phyloP scores from a whole-genome alignment of 306 rosid genomes.

The Erythrophleum fordii region DNA sequence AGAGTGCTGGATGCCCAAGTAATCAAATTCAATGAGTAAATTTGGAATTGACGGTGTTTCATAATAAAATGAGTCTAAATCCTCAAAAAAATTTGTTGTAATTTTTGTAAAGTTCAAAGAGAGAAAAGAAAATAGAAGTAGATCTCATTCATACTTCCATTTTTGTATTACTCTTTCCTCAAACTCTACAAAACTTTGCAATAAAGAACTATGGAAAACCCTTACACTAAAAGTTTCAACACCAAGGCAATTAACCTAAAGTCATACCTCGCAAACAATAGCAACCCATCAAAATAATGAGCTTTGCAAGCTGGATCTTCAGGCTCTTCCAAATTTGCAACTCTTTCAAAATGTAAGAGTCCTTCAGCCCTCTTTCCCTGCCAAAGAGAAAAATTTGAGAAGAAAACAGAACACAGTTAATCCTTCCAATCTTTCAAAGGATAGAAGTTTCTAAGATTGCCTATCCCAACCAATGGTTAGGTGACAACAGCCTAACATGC shows the following conservation, averaged over 20 bases:
- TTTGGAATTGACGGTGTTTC: not conserved
- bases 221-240: constrained; percentile 17
- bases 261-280: constrained; percentile 73
- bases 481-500: constrained; percentile 1
- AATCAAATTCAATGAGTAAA: constrained; percentile 30
- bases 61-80: too few relatives aligned
- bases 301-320: constrained; percentile 72
- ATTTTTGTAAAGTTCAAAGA: too few relatives aligned
- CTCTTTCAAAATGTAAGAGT: constrained; percentile 71
- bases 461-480: constrained; percentile 9
- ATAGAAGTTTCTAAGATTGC: constrained; percentile 11
- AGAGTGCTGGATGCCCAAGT: constrained; percentile 63
- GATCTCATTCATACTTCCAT: too few relatives aligned
- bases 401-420: constrained; percentile 15
- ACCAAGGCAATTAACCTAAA: not conserved
- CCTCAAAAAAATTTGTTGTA: too few relatives aligned
- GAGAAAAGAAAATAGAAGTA: too few relatives aligned
- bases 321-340: constrained; percentile 79
- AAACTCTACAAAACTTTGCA: too few relatives aligned
- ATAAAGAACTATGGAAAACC: too few relatives aligned
- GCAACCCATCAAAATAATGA: constrained; percentile 80
- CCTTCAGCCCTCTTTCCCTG: constrained; percentile 82
- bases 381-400: constrained; percentile 28
- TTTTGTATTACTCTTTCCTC: too few relatives aligned
- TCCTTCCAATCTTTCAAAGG: constrained; percentile 31